A percentile compares a stretch with the other conserved stretches of the same genome.
These are phyloP conservation scores for Nymphaea thermarum DNA, from an alignment of 164 flowering plant species.

Conservation along the genomic window DNA sequence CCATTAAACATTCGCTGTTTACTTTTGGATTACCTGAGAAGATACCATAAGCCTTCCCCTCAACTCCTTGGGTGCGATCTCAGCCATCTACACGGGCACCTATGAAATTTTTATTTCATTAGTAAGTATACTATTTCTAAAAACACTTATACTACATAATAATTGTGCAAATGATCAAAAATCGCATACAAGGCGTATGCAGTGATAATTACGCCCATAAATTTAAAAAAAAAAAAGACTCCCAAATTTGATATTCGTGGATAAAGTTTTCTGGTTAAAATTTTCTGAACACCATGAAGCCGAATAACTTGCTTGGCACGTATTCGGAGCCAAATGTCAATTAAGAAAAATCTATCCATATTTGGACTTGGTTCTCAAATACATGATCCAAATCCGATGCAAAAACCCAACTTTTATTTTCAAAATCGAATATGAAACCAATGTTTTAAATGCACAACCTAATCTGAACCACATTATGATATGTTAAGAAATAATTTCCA, in stretches of 20 bases:
- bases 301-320: too few species aligned
- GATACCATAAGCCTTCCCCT: slow-evolving; percentile 72
- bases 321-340: too few species aligned
- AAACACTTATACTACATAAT: too few species aligned
- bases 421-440: too few species aligned
- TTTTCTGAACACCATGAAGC: too few species aligned
- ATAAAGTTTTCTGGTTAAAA: not conserved
- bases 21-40: slow-evolving; percentile 42
- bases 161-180: not conserved
- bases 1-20: not conserved
- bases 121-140: not conserved
- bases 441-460: too few species aligned
- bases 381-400: too few species aligned
- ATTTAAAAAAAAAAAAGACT: not conserved
- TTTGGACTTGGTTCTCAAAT: too few species aligned
- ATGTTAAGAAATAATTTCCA: too few species aligned
- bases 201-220: not conserved
- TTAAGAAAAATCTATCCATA: too few species aligned
- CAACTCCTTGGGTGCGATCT: slow-evolving; percentile 72
- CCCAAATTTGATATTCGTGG: not conserved
- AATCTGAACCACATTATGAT: too few species aligned
- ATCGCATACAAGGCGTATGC: not conserved
- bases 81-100: slow-evolving; percentile 83
- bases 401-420: too few species aligned
- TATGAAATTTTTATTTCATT: slow-evolving; percentile 3